Conservation (phyloP, 2,329 filamentous ascomycete species). For the Beauveria sp. region DNA sequence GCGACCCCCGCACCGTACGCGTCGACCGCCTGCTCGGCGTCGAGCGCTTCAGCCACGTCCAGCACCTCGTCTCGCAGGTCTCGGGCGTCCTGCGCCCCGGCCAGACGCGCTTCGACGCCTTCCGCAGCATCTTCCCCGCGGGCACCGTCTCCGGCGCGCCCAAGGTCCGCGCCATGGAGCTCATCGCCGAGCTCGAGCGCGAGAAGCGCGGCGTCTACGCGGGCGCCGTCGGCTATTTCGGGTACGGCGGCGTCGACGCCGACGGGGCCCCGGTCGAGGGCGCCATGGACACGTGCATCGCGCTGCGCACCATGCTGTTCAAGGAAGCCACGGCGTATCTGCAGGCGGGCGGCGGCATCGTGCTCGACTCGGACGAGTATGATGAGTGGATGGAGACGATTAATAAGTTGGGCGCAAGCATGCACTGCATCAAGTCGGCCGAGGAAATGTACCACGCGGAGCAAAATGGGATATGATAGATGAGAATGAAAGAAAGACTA, state of each 20-base stretch:
- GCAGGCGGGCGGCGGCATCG: constrained; percentile 83
- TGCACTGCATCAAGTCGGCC: constrained; percentile 77
- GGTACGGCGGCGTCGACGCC: constrained; percentile 65
- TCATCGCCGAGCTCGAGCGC: constrained; percentile 87
- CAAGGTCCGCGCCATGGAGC: constrained; percentile 93
- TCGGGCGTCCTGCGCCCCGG: constrained; percentile 77
- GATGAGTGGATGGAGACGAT: constrained; percentile 92
- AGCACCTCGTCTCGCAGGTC: constrained; percentile 94
- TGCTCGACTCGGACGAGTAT: constrained; percentile 86
- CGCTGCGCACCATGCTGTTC: constrained; percentile 84
- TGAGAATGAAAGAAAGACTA: background rate
- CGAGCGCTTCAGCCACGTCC: constrained; percentile 91
- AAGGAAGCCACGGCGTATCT: constrained; percentile 89
- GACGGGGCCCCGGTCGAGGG: constrained; percentile 62
- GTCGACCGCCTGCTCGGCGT: constrained; percentile 94
- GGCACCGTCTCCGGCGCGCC: constrained; percentile 93
- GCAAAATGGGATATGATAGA: constrained; percentile 15
- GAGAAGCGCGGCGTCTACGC: constrained; percentile 96
- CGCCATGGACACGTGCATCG: constrained; percentile 82
- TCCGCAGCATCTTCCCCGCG: constrained; percentile 92
- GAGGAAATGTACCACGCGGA: constrained; percentile 54
- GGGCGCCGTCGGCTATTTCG: constrained; percentile 94
- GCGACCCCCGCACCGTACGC: constrained; percentile 79
- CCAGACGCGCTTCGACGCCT: constrained; percentile 89
- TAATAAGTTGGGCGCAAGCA: constrained; percentile 90